Conservation (phyloP, 805 yeast species). For the Cyberlindnera lachancei region DNA sequence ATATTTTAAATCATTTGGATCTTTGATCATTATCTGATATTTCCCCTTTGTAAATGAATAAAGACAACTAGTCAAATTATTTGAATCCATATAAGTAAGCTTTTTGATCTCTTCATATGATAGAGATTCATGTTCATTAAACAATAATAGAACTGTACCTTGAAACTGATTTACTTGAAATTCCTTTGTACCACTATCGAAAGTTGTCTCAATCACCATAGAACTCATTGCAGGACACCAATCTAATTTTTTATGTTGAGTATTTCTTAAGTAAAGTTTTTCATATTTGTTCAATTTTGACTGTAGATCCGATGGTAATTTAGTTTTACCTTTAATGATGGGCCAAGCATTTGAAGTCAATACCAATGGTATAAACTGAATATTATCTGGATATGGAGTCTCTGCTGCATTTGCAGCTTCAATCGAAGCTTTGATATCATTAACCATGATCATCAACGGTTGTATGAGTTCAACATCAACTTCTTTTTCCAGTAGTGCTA, state of each 20-base stretch:
- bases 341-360: constrained; percentile 18
- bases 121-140: constrained; percentile 12
- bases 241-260: constrained; percentile 6
- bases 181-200: constrained; percentile 12
- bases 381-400: background rate
- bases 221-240: constrained; percentile 19
- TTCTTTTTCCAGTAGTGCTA: constrained; percentile 8
- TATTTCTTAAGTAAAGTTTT: constrained; percentile 7
- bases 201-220: constrained; percentile 13
- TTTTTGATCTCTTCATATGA: constrained; percentile 10
- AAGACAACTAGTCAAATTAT: constrained; percentile 11
- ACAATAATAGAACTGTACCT: constrained; percentile 14
- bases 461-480: constrained; percentile 10
- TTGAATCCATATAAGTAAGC: constrained; percentile 11
- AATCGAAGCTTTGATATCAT: constrained; percentile 7
- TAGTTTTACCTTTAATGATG: constrained; percentile 2
- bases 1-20: constrained; percentile 2
- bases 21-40: constrained; percentile 13
- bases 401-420: constrained; percentile 6
- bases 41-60: constrained; percentile 19
- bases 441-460: constrained; percentile 14
- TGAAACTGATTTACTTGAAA: constrained; percentile 15
- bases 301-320: constrained; percentile 8
- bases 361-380: constrained; percentile 15
- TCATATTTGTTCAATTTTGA: constrained; percentile 5